Percentiles rank a stretch among this genome's conserved stretches.
Conservation (phyloP, 1,284 basidiomycete species). For the Cutaneotrichosporon cavernicola region DNA sequence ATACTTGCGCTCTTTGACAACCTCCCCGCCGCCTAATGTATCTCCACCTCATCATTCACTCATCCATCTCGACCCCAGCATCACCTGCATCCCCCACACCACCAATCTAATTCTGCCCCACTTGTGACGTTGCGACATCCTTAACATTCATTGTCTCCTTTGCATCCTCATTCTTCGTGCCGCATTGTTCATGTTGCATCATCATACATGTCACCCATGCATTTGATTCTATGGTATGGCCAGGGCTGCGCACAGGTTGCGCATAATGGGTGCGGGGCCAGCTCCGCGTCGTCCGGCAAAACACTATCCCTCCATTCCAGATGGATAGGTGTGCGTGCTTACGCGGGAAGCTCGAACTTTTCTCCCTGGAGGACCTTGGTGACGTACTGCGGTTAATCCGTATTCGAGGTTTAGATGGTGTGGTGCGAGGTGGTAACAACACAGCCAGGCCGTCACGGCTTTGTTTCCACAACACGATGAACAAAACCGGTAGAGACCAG, state of each 20-base stretch:
- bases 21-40: conserved; percentile 18
- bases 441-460: neutral
- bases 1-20: conserved; percentile 26
- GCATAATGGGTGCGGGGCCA: neutral
- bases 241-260: neutral
- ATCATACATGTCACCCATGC: conserved; percentile 21
- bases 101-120: neutral
- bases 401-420: neutral
- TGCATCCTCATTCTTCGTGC: conserved; percentile 3
- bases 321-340: conserved; percentile 12
- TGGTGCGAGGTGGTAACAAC: neutral
- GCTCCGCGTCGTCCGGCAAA: conserved; percentile 1
- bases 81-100: neutral
- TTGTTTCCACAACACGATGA: neutral
- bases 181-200: neutral
- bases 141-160: neutral
- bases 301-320: conserved; percentile 1
- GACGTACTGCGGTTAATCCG: conserved; percentile 14
- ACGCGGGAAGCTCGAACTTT: conserved; percentile 54
- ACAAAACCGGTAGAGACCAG: neutral
- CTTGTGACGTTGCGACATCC: neutral
- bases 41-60: neutral
- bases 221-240: conserved; percentile 13
- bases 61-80: neutral
- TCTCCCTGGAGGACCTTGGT: conserved; percentile 55